These are phyloP conservation scores for Lentinula aciculospora DNA, from an alignment of 768 basidiomycete genomes.

Conservation along the genomic window DNA sequence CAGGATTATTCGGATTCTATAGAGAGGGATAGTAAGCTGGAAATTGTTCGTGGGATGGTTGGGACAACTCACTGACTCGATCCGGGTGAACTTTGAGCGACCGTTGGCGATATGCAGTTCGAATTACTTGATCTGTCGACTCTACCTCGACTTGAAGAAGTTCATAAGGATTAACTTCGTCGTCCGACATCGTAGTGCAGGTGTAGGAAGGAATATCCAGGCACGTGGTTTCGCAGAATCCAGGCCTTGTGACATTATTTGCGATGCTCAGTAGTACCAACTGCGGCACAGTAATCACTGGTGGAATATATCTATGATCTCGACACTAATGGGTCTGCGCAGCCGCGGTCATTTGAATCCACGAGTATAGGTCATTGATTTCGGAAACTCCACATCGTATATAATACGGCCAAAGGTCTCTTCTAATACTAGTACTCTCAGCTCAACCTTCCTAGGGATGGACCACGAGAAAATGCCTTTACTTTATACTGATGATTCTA, in stretches of 20 bases:
- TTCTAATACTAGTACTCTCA: neutral
- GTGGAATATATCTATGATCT: no score
- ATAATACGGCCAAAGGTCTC: no score
- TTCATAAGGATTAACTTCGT: slow-evolving; percentile 71
- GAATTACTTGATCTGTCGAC: slow-evolving; percentile 72
- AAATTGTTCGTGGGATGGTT: slow-evolving; percentile 12
- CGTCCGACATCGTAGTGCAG: slow-evolving; percentile 30
- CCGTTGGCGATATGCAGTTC: slow-evolving; percentile 70
- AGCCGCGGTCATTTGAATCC: no score
- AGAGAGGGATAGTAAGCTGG: slow-evolving; percentile 12
- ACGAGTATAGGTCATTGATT: no score
- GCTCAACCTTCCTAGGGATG: neutral
- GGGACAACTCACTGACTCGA: slow-evolving; percentile 43
- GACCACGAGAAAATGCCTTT: slow-evolving; percentile 1
- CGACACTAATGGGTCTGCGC: no score
- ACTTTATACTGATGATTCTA: neutral
- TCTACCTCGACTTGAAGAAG: slow-evolving; percentile 56
- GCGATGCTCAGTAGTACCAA: no score
- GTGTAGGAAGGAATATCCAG: neutral
- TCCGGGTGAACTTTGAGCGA: slow-evolving; percentile 88
- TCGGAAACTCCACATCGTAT: no score
- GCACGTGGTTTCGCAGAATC: no score
- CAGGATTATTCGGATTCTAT: slow-evolving; percentile 75
- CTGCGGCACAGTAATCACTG: no score
- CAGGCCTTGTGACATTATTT: neutral